A percentile compares a stretch with the other conserved stretches of the same genome.
Evolutionary conservation across 108 stramenopile genomes (phyloP).

Genomic region (Licmophora abbreviata): DNA sequence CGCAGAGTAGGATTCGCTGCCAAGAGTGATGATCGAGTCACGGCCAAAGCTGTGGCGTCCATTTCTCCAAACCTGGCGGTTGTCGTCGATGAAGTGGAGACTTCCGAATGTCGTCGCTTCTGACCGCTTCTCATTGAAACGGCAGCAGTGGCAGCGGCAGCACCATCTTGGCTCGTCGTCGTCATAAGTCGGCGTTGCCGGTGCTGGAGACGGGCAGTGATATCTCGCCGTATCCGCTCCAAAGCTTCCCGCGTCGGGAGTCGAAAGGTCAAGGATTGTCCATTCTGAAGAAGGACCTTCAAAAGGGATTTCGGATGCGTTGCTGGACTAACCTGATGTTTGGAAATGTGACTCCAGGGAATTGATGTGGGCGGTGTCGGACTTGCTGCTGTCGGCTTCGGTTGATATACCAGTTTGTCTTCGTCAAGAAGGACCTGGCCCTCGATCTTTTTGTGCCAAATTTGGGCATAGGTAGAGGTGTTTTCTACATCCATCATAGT

Average conservation of each 20-base stretch:
- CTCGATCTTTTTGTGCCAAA: slow-evolving; percentile 29
- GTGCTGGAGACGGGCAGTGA: slow-evolving; percentile 36
- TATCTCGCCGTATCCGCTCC: slow-evolving; percentile 59
- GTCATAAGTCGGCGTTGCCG: neutral
- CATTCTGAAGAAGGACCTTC: slow-evolving; percentile 37
- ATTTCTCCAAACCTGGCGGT: slow-evolving; percentile 43
- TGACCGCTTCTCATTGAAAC: slow-evolving; percentile 4
- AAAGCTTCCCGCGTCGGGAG: slow-evolving; percentile 48
- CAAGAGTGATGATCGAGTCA: slow-evolving; percentile 70
- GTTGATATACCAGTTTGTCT: slow-evolving; percentile 18
- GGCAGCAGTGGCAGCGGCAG: neutral
- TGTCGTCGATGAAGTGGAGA: slow-evolving; percentile 6
- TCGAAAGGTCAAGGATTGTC: slow-evolving; percentile 49
- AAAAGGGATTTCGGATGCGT: slow-evolving; percentile 67
- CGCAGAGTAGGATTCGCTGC: slow-evolving; percentile 78
- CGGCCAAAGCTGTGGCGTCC: slow-evolving; percentile 61
- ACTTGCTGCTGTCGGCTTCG: slow-evolving; percentile 3
- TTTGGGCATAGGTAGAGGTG: slow-evolving; percentile 12
- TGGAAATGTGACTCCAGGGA: slow-evolving; percentile 49
- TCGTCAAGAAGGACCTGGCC: slow-evolving; percentile 33
- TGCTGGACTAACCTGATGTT: slow-evolving; percentile 85
- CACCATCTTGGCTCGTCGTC: neutral
- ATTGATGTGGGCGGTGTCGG: slow-evolving; percentile 4
- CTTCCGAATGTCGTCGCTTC: slow-evolving; percentile 21
- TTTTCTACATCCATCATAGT: neutral